Evolutionary conservation across 1,284 basidiomycete species (phyloP).

Genomic region (Puccinia sorghi): DNA sequence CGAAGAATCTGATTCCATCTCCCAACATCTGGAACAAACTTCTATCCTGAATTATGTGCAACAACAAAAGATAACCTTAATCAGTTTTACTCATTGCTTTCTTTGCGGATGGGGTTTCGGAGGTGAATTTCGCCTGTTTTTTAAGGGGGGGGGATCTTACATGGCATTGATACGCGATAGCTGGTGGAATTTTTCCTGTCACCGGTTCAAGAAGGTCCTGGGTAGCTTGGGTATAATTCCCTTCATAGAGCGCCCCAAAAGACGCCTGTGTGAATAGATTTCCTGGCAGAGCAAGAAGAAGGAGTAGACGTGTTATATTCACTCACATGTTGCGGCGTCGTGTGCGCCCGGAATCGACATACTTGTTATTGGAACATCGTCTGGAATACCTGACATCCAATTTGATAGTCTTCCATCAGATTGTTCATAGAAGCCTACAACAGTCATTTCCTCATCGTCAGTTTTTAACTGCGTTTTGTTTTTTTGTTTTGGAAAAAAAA

Average conservation of each 20-base stretch:
- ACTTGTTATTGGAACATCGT: conserved; percentile 49
- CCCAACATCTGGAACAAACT: conserved; percentile 54
- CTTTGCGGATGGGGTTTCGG: not conserved
- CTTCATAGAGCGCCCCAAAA: not conserved
- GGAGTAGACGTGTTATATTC: conserved; percentile 19
- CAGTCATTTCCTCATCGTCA: not conserved
- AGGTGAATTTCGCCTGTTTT: not conserved
- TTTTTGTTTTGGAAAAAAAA: not conserved
- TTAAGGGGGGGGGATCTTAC: not conserved
- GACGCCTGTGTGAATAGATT: not conserved
- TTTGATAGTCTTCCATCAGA: conserved; percentile 28
- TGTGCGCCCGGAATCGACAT: conserved; percentile 54
- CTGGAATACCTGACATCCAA: conserved; percentile 52
- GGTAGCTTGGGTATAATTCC: conserved; percentile 36
- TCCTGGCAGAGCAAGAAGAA: not conserved
- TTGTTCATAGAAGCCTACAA: conserved; percentile 31
- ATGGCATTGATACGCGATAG: conserved; percentile 42
- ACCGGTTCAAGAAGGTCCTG: conserved; percentile 13
- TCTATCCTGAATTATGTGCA: conserved; percentile 51
- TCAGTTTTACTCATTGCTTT: not conserved
- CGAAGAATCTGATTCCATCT: conserved; percentile 54
- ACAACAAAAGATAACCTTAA: too few species aligned
- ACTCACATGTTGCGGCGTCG: conserved; percentile 52
- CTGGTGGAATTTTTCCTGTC: conserved; percentile 39
- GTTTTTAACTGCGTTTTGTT: too few species aligned